Base-by-base conservation (phyloP, 441 rosid species). In the Bocquillonia castaneifolia region DNA sequence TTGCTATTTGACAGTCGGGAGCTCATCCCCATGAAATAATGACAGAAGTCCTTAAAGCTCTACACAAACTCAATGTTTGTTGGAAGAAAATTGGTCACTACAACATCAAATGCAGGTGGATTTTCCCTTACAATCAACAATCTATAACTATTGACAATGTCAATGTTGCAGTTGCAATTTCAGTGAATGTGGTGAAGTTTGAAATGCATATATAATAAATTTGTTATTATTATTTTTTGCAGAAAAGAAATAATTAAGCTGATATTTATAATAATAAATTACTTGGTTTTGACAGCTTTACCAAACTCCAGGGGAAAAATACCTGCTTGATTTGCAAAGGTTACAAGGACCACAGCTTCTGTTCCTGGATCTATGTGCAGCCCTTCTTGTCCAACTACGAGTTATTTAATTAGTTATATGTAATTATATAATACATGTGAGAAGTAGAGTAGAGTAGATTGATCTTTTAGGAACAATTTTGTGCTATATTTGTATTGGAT, bases 41-140 rank as follows among this genome's bases (percentile, higher is more conserved):
- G 98, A 87, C 87, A 0, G 97, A 91, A 79, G 97, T 94, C 61
- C 84, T 92, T 58, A 92, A 87, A 79, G 97, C 98, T 52, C 85
- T 94, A 71, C 89, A 82, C 82, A 94, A 86, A 77, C 84, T 94
- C 77, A 92, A 92, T 66, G 97, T 90, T 31, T 79, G 86, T 72
- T 94, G 99, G 99, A 92, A 94, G 80, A 92, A 87, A 87, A 90
- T 90, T 54, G 96, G 98, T 66, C 98, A 88, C 65, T 92, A 92
- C 86, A 92, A 92, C 83, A 90, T 94, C 97, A 94, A 91, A 78
- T 94, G 97, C 82, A 76, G 93, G 84, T 94, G 99, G 99, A 79
- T 85, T 77, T n/a, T n/a, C n/a, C 91, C 95, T 60, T 82, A 87
- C 64, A 72, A 67, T 75, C 78, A 90, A 58, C 94, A 90, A 77